These are phyloP conservation scores for Spathaspora sp. DNA, from an alignment of 805 yeast genomes.

Conservation along the genomic window DNA sequence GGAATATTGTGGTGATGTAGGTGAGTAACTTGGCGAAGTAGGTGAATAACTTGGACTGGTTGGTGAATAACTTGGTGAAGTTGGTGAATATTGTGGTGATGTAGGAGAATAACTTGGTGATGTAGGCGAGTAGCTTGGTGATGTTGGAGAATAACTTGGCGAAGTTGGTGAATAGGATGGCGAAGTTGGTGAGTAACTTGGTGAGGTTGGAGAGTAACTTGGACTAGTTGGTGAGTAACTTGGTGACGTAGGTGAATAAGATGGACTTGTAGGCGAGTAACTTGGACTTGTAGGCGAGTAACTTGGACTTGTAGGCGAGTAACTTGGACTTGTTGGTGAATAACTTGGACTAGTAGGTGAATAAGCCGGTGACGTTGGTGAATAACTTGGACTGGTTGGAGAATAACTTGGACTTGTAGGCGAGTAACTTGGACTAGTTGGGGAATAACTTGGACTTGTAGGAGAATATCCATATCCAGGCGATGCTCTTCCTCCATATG, in stretches of 20 bases:
- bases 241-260: slow-evolving; percentile 64
- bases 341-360: slow-evolving; percentile 79
- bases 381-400: slow-evolving; percentile 74
- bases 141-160: slow-evolving; percentile 77
- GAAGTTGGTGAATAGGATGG: slow-evolving; percentile 76
- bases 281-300: slow-evolving; percentile 73
- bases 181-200: slow-evolving; percentile 66
- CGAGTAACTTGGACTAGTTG: slow-evolving; percentile 62
- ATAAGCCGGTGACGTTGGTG: slow-evolving; percentile 68
- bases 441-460: slow-evolving; percentile 64
- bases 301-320: slow-evolving; percentile 60
- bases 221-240: slow-evolving; percentile 78
- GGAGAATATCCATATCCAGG: slow-evolving; percentile 68
- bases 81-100: slow-evolving; percentile 72
- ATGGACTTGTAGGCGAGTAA: slow-evolving; percentile 48
- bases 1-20: slow-evolving; percentile 69
- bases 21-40: slow-evolving; percentile 58
- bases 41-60: slow-evolving; percentile 65
- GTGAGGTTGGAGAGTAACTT: slow-evolving; percentile 74
- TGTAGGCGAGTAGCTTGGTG: slow-evolving; percentile 67
- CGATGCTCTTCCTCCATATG: slow-evolving; percentile 45
- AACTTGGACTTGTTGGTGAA: slow-evolving; percentile 72
- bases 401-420: slow-evolving; percentile 50
- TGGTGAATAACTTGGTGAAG: slow-evolving; percentile 75
- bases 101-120: slow-evolving; percentile 68